Percentiles rank a stretch among this genome's conserved stretches.
phyloP scores from a whole-genome alignment of 805 yeast species.

The Peterozyma toletana region DNA sequence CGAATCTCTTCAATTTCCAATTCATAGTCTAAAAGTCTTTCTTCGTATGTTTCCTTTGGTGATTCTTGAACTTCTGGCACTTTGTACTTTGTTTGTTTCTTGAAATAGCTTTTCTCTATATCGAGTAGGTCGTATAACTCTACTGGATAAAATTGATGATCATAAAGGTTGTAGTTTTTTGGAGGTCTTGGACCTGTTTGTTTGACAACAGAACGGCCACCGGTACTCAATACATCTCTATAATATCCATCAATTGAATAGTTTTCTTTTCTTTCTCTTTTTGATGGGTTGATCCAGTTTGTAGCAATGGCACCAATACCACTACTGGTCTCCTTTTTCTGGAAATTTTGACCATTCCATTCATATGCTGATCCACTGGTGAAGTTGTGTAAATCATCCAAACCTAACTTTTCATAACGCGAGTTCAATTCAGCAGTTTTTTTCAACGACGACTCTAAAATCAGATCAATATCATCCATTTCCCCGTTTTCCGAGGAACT shows the following conservation, averaged over 20 bases:
- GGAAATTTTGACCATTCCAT: slow-evolving; percentile 83
- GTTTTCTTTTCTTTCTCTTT: slow-evolving; percentile 77
- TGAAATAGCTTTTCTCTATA: slow-evolving; percentile 70
- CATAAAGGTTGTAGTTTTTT: slow-evolving; percentile 72
- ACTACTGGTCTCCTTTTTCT: slow-evolving; percentile 47
- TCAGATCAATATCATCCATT: slow-evolving; percentile 54
- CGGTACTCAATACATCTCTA: slow-evolving; percentile 49
- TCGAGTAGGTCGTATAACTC: slow-evolving; percentile 70
- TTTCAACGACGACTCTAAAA: slow-evolving; percentile 52
- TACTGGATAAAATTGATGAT: slow-evolving; percentile 88
- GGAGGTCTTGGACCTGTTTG: slow-evolving; percentile 75
- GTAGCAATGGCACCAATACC: slow-evolving; percentile 43
- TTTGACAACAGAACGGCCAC: slow-evolving; percentile 38
- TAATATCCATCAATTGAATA: slow-evolving; percentile 80
- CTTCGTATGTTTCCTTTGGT: slow-evolving; percentile 19
- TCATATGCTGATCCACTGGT: slow-evolving; percentile 68
- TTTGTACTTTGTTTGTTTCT: slow-evolving; percentile 57
- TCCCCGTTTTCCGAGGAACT: slow-evolving; percentile 23
- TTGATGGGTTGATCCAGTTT: slow-evolving; percentile 80
- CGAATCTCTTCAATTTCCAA: slow-evolving; percentile 68
- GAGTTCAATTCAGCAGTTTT: slow-evolving; percentile 56
- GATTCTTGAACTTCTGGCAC: slow-evolving; percentile 50
- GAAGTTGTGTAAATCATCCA: slow-evolving; percentile 74
- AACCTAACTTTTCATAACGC: slow-evolving; percentile 60
- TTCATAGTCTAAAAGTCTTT: slow-evolving; percentile 35